Percentiles rank a stretch among this genome's conserved stretches.
phyloP scores from a whole-genome alignment of 116 monocot genomes.

The Phalaenopsis hybrid region DNA sequence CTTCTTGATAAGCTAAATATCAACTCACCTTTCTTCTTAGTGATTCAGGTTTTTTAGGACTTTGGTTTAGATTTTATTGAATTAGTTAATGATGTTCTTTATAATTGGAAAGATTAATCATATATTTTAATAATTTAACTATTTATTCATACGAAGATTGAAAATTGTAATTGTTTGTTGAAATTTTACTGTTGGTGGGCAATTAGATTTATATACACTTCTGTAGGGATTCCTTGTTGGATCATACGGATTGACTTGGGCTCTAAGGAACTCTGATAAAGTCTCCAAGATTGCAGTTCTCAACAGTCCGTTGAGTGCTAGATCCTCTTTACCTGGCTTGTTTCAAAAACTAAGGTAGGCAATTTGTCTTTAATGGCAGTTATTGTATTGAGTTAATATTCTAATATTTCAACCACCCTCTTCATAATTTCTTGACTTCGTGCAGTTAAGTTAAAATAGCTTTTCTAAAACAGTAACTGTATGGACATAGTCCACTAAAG shows the following conservation, averaged over 20 bases:
- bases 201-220: too few relatives aligned
- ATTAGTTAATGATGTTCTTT: too few relatives aligned
- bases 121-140: too few relatives aligned
- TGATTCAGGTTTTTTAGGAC: too few relatives aligned
- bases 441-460: not conserved
- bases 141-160: too few relatives aligned
- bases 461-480: not conserved
- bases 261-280: constrained; percentile 60
- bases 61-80: too few relatives aligned
- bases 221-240: constrained; percentile 97
- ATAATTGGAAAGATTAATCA: too few relatives aligned
- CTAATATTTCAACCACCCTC: not conserved
- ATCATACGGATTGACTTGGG: constrained; percentile 96
- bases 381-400: constrained; percentile 3
- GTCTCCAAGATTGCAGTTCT: constrained; percentile 73
- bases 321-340: constrained; percentile 74
- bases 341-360: constrained; percentile 80
- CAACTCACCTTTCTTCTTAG: too few relatives aligned
- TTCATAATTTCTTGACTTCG: not conserved
- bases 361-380: not conserved
- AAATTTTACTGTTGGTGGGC: too few relatives aligned
- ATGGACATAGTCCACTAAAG: not conserved
- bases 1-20: too few relatives aligned
- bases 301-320: constrained; percentile 69
- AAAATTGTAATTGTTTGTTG: too few relatives aligned